These are phyloP conservation scores for Coemansia sp. DNA, from an alignment of 192 early-diverging fungal species.

Conservation along the genomic window DNA sequence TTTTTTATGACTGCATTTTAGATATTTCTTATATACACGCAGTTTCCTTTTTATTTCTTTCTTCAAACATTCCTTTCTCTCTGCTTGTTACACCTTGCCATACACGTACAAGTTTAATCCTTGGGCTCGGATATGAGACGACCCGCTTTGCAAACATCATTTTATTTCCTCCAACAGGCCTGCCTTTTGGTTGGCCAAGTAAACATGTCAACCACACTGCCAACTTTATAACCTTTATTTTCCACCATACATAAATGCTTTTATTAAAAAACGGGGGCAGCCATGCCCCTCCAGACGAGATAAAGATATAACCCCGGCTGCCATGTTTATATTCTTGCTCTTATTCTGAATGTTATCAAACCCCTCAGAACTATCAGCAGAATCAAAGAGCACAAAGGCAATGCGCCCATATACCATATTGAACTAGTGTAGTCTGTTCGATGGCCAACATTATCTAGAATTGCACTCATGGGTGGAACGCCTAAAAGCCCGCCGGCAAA, in stretches of 20 bases:
- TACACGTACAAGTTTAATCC: neutral
- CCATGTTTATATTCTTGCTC: slow-evolving; percentile 16
- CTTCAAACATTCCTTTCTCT: neutral
- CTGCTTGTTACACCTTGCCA: neutral
- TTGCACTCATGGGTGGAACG: slow-evolving; percentile 48
- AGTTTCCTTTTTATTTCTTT: neutral
- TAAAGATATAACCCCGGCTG: neutral
- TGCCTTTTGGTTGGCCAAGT: no score
- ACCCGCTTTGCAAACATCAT: no score
- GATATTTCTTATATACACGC: neutral
- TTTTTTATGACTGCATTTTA: neutral
- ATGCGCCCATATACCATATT: slow-evolving; percentile 48
- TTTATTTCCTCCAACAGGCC: no score
- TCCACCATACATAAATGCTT: no score
- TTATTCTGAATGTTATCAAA: slow-evolving; percentile 28
- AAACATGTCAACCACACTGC: no score
- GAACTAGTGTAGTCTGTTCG: slow-evolving; percentile 47
- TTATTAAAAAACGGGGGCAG: no score
- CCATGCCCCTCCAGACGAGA: no score
- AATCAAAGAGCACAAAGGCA: slow-evolving; percentile 41
- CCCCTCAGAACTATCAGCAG: slow-evolving; percentile 38
- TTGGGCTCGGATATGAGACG: no score
- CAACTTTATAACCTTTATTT: no score
- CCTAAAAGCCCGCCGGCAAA: slow-evolving; percentile 46
- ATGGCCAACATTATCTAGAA: slow-evolving; percentile 49